Evolutionary conservation across 208 protist species (phyloP), one percentile per base, ranked within the genome.

Genomic region (Acanthamoeba royreba): DNA sequence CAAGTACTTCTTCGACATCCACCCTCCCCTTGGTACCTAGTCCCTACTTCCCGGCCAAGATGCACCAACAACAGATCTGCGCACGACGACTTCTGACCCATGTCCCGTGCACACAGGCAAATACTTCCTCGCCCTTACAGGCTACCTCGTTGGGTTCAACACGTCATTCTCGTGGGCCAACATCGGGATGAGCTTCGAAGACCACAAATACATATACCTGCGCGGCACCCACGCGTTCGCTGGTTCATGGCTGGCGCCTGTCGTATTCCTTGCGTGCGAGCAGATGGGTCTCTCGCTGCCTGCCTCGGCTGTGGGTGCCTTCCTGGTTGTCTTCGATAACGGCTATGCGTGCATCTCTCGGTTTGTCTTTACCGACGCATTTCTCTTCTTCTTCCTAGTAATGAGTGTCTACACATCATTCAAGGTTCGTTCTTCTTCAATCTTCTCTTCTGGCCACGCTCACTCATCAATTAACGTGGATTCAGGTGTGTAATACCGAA

Each of bases 1-100:
- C 69, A 43, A 77, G 38, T 86, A 95, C 61, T 95, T 93, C 55
- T 95, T 95, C 42, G 93, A 95, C 52, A 95, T 95, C 87, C 93
- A 95, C 52, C 93, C 93, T 35, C 93, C 93, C 4, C 38, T 93
- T n/a, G 93, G 77, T 31, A 93, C 74, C 2, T 25, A 13, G n/a
- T 72, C 28, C 61, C 2, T 72, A n/a, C n/a, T 28, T 49, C n/a
- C 25, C 43, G 38, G 7, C 38, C 72, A 83, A 28, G 66, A 22
- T 19, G 11, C 19, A 19, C 49, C 9, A 9, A 9, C 9, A 55
- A 19, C 49, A 55, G 19, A 9, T 55, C 9, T 19, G 49, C 9
- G 13, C 13, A 25, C 9, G 49, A 19, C 49, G 13, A 9, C 19
- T 19, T 55, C 49, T 55, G 49, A 19, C 49, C 19, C 49, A 55